These are phyloP conservation scores for Calonectria naviculata DNA, from an alignment of 2,329 filamentous ascomycete species.

Conservation along the genomic window DNA sequence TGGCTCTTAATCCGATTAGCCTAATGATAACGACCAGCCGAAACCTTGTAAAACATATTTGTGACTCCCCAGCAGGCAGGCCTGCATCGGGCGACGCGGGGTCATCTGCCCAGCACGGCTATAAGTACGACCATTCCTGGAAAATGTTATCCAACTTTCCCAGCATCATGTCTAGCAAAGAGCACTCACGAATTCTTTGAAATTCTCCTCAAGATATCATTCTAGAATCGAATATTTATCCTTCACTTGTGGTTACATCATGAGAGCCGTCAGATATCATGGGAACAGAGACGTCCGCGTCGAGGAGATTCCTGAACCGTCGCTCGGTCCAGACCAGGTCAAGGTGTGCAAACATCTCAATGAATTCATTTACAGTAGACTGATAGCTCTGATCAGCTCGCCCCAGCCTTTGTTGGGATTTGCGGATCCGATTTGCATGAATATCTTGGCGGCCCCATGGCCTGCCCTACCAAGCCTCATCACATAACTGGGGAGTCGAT, in stretches of 20 bases:
- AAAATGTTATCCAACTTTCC: neutral
- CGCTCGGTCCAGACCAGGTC: constrained; percentile 62
- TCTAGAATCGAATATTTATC: neutral
- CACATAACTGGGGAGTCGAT: neutral
- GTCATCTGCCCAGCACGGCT: neutral
- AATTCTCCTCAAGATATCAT: neutral
- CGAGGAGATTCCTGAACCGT: constrained; percentile 60
- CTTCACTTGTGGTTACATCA: constrained; percentile 34
- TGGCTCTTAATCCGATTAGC: neutral
- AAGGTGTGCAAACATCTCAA: constrained; percentile 47
- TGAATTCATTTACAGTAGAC: constrained; percentile 54
- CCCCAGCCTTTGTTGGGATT: constrained; percentile 39
- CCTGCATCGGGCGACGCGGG: neutral
- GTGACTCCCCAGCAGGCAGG: neutral
- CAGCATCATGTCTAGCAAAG: neutral
- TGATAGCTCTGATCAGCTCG: neutral
- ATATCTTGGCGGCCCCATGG: neutral
- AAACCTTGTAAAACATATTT: neutral
- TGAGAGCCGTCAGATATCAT: constrained; percentile 66
- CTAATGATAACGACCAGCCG: neutral
- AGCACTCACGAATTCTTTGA: neutral
- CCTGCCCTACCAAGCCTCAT: neutral
- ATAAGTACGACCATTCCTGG: neutral
- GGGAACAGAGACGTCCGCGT: constrained; percentile 66
- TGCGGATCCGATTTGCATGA: constrained; percentile 21